Percentiles rank a stretch among this genome's conserved stretches.
Conservation (phyloP, 495 filamentous ascomycete genomes). For the Penicillium bovifimosum region DNA sequence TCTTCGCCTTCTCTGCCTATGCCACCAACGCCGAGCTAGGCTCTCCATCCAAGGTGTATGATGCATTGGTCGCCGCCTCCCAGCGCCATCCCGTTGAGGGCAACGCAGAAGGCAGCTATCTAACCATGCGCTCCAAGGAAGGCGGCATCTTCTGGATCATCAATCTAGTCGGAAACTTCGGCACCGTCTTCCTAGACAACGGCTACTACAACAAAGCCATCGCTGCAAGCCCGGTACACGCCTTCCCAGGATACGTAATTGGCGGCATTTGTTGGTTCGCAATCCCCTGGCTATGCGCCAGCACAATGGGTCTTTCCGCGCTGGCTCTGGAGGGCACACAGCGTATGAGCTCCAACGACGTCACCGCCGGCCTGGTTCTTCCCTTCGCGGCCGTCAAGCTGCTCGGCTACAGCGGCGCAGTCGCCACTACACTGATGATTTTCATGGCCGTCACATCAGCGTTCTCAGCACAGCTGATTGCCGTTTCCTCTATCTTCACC, state of each 20-base stretch:
- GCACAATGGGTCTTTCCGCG: constrained; percentile 88
- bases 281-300: constrained; percentile 89
- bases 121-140: constrained; percentile 84
- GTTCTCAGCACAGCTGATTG: constrained; percentile 84
- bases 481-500: constrained; percentile 87
- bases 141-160: constrained; percentile 96
- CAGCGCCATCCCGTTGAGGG: constrained; percentile 71
- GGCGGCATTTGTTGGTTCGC: constrained; percentile 93
- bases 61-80: constrained; percentile 67
- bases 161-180: constrained; percentile 68
- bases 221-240: constrained; percentile 81
- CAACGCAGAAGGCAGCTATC: constrained; percentile 78
- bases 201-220: constrained; percentile 95
- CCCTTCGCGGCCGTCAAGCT: constrained; percentile 87
- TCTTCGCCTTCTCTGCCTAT: constrained; percentile 85
- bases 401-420: constrained; percentile 82
- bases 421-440: constrained; percentile 75
- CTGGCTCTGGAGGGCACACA: constrained; percentile 72
- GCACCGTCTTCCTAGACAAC: constrained; percentile 74
- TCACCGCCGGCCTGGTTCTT: constrained; percentile 80
- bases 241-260: constrained; percentile 87
- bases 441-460: constrained; percentile 97
- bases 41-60: constrained; percentile 75
- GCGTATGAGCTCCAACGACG: constrained; percentile 68
- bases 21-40: constrained; percentile 70